Evolutionary conservation across 1,284 basidiomycete species (phyloP).

Genomic region (Xerocomus nothofagi): DNA sequence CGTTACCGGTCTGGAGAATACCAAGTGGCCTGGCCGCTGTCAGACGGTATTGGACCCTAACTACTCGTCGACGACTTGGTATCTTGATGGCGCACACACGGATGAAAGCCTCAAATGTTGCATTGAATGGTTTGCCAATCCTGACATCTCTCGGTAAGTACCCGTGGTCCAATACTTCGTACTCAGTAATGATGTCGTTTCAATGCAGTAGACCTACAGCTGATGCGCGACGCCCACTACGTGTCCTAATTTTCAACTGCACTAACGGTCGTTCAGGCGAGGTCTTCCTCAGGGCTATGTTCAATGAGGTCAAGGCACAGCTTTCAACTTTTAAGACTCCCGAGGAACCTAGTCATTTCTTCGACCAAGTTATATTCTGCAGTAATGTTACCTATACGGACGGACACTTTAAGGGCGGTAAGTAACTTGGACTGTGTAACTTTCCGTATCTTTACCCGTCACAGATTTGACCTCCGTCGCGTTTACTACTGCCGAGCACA

Average conservation of each 20-base stretch:
- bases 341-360: slow-evolving; percentile 52
- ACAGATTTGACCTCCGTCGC: slow-evolving; percentile 74
- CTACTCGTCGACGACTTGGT: slow-evolving; percentile 67
- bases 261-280: slow-evolving; percentile 86
- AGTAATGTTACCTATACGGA: slow-evolving; percentile 93
- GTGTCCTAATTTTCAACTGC: slow-evolving; percentile 93
- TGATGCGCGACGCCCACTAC: slow-evolving; percentile 32
- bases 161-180: not conserved
- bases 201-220: not conserved
- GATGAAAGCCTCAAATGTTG: slow-evolving; percentile 87
- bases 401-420: slow-evolving; percentile 89
- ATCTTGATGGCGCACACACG: slow-evolving; percentile 96
- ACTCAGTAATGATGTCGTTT: slow-evolving; percentile 7
- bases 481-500: slow-evolving; percentile 63
- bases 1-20: slow-evolving; percentile 61
- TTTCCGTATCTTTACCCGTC: slow-evolving; percentile 1
- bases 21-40: slow-evolving; percentile 97
- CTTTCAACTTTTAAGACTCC: slow-evolving; percentile 42
- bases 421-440: slow-evolving; percentile 27
- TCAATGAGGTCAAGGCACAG: slow-evolving; percentile 47
- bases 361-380: slow-evolving; percentile 90
- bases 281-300: slow-evolving; percentile 67
- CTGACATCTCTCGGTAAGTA: slow-evolving; percentile 42
- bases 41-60: slow-evolving; percentile 74
- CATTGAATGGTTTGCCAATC: slow-evolving; percentile 80